phyloP scores from a whole-genome alignment of 768 basidiomycete genomes.

The Xerocomellus amylosporus region DNA sequence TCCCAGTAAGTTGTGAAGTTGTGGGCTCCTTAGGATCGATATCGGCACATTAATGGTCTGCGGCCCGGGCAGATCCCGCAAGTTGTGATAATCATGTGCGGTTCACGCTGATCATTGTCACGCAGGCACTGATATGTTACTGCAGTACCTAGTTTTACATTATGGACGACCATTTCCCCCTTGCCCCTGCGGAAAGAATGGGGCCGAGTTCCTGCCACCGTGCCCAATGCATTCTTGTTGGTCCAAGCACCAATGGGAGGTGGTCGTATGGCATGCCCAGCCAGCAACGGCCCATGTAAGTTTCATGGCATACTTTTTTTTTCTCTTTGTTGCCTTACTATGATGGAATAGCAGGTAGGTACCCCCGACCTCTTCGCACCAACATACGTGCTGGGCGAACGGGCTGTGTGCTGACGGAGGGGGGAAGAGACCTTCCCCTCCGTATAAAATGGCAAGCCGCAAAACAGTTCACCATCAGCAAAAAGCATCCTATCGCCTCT shows the following conservation, averaged over 20 bases:
- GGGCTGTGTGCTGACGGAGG: not conserved
- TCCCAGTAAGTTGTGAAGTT: not conserved
- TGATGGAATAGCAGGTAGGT: not conserved
- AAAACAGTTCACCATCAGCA: not conserved
- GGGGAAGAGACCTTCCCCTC: not conserved
- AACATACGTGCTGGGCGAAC: not conserved
- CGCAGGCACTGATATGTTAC: not conserved
- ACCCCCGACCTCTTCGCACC: not conserved
- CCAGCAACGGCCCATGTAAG: not conserved
- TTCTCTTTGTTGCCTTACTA: not conserved
- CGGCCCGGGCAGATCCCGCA: too few relatives aligned
- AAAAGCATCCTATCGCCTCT: not conserved
- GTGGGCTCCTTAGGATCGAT: not conserved
- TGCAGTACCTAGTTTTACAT: too few relatives aligned
- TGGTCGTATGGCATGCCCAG: not conserved
- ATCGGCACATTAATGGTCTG: not conserved
- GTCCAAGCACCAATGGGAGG: too few relatives aligned
- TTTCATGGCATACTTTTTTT: not conserved
- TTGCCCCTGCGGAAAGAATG: not conserved
- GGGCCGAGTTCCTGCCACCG: not conserved
- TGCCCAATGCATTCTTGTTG: not conserved
- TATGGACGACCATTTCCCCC: too few relatives aligned
- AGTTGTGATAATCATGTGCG: not conserved
- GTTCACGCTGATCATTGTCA: not conserved
- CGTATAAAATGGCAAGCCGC: constrained; percentile 9